These are phyloP conservation scores for Phoma herbarum DNA, from an alignment of 2,329 filamentous ascomycete genomes.

Conservation along the genomic window DNA sequence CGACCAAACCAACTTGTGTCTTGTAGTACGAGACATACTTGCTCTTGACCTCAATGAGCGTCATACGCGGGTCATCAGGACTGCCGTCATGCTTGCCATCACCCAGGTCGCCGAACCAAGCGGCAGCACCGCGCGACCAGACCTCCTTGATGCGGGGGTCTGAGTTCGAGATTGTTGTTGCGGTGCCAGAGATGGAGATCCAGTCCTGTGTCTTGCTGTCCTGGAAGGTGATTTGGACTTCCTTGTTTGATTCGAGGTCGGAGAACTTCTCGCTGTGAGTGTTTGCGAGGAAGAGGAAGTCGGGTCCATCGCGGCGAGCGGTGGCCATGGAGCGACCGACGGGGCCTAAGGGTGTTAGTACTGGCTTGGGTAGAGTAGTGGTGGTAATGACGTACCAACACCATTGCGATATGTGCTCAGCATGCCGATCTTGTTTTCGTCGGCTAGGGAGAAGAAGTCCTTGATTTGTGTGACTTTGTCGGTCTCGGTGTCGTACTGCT, in stretches of 20 bases:
- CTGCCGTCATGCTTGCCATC: constrained; percentile 59
- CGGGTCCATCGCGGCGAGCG: constrained; percentile 64
- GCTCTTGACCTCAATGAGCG: constrained; percentile 51
- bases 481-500: constrained; percentile 58
- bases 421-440: constrained; percentile 57
- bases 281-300: constrained; percentile 62
- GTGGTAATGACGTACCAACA: constrained; percentile 42
- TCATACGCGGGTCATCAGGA: constrained; percentile 59
- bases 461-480: constrained; percentile 57
- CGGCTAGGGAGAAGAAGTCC: constrained; percentile 58
- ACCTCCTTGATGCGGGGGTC: constrained; percentile 61
- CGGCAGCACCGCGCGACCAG: constrained; percentile 50
- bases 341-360: constrained; percentile 40
- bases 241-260: constrained; percentile 55
- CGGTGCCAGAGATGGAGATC: constrained; percentile 57
- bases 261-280: constrained; percentile 57
- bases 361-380: neutral
- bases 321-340: constrained; percentile 60
- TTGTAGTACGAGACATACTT: constrained; percentile 54
- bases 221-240: constrained; percentile 58
- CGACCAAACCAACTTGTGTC: constrained; percentile 46
- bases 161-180: constrained; percentile 51
- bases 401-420: constrained; percentile 54
- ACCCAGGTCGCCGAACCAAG: constrained; percentile 62
- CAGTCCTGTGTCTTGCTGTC: constrained; percentile 58